phyloP scores from a whole-genome alignment of 2,329 filamentous ascomycete species.

The Fusarium sp. region DNA sequence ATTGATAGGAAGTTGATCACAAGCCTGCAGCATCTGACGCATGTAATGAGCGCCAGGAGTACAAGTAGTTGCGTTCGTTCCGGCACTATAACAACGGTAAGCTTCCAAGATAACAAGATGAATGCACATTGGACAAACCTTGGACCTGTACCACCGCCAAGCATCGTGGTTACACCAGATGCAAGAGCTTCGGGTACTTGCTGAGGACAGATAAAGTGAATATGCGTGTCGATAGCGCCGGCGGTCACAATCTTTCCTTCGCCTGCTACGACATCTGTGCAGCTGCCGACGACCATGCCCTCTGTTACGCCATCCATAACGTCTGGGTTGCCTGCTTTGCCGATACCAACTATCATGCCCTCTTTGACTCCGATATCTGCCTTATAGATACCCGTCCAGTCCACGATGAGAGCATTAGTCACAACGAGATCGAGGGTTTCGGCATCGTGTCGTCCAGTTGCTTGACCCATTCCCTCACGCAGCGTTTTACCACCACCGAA shows the following conservation, averaged over 20 bases:
- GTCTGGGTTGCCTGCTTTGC: slow-evolving; percentile 97
- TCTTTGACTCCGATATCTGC: slow-evolving; percentile 95
- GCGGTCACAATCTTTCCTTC: slow-evolving; percentile 93
- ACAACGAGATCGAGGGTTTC: slow-evolving; percentile 87
- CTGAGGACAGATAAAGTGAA: slow-evolving; percentile 96
- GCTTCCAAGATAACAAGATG: not conserved
- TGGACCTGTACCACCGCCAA: slow-evolving; percentile 93
- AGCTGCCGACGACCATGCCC: slow-evolving; percentile 84
- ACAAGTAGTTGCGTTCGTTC: slow-evolving; percentile 92
- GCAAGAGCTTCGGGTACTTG: slow-evolving; percentile 86
- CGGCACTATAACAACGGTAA: slow-evolving; percentile 67
- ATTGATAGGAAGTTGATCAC: slow-evolving; percentile 85
- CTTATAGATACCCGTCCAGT: slow-evolving; percentile 95
- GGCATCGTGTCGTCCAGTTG: slow-evolving; percentile 77
- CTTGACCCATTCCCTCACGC: slow-evolving; percentile 95
- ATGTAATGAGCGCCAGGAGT: slow-evolving; percentile 88
- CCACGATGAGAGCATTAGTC: slow-evolving; percentile 88
- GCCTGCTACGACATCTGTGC: slow-evolving; percentile 91
- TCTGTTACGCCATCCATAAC: slow-evolving; percentile 89
- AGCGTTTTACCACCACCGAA: slow-evolving; percentile 96
- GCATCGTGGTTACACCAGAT: slow-evolving; percentile 88
- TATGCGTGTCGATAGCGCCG: slow-evolving; percentile 89
- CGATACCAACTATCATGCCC: slow-evolving; percentile 87
- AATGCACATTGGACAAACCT: slow-evolving; percentile 61
- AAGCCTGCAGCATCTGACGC: slow-evolving; percentile 89